Evolutionary conservation across 495 filamentous ascomycete species (phyloP).

Genomic region (Aspergillus bertholletiae): DNA sequence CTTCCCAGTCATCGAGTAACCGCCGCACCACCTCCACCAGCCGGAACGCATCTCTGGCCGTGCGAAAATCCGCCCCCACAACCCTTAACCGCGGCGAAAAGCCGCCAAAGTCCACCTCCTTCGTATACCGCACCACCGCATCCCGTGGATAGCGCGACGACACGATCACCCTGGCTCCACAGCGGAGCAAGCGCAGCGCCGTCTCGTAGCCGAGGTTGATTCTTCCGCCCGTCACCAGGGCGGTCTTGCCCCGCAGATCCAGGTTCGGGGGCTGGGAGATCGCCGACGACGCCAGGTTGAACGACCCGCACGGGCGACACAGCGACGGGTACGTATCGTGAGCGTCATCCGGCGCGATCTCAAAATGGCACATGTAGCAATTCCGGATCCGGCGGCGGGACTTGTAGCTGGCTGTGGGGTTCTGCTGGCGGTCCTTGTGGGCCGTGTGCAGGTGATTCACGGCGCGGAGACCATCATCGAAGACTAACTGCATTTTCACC

Average conservation of each 20-base stretch:
- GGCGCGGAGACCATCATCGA: constrained; percentile 10
- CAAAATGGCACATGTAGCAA: constrained; percentile 43
- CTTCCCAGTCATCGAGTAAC: constrained; percentile 24
- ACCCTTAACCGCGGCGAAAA: constrained; percentile 35
- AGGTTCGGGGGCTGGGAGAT: not conserved
- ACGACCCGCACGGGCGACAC: constrained; percentile 38
- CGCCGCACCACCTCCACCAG: constrained; percentile 27
- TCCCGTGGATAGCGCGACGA: constrained; percentile 44
- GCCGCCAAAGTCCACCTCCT: constrained; percentile 26
- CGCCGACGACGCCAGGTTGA: constrained; percentile 29
- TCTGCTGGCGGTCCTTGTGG: too few relatives aligned
- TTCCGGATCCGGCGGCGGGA: constrained; percentile 3
- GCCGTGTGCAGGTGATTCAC: not conserved
- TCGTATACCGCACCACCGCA: constrained; percentile 34
- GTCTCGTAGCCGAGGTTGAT: constrained; percentile 44
- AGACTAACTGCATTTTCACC: constrained; percentile 8
- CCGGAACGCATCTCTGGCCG: constrained; percentile 41
- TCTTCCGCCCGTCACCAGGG: constrained; percentile 47
- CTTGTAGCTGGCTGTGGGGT: not conserved
- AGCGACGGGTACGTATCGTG: constrained; percentile 19
- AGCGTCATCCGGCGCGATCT: constrained; percentile 5
- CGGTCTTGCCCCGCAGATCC: constrained; percentile 19
- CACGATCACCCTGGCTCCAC: constrained; percentile 47
- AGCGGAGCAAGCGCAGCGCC: constrained; percentile 40
- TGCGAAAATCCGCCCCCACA: constrained; percentile 44